Conservation (phyloP, 2,329 filamentous ascomycete genomes). For the Fusarium begoniae region DNA sequence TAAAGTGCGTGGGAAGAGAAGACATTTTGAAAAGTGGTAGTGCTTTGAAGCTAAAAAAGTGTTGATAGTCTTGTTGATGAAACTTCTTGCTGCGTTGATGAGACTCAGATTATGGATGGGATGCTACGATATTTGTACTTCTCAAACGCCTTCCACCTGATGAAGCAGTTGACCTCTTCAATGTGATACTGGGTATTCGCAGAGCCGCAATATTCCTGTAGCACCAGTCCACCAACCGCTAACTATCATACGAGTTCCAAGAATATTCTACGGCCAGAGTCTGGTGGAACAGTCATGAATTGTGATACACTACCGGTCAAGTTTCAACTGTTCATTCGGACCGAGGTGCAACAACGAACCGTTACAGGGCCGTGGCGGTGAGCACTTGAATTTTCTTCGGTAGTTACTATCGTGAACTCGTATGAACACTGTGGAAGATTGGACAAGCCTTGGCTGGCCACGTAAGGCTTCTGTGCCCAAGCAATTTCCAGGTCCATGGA, state of each 20-base stretch:
- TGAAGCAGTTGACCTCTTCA: not conserved
- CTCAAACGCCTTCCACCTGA: not conserved
- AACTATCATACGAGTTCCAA: not conserved
- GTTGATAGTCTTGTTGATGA: not conserved
- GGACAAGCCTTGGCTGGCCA: not conserved
- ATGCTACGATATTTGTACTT: not conserved
- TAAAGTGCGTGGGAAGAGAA: not conserved
- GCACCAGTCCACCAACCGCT: not conserved
- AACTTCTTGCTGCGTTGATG: accelerated
- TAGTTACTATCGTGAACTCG: not conserved
- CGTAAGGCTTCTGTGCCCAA: not conserved
- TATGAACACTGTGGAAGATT: not conserved
- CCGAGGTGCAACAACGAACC: not conserved
- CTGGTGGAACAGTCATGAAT: not conserved
- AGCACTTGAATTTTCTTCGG: not conserved
- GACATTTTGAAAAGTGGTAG: not conserved
- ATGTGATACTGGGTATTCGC: not conserved
- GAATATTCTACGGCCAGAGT: not conserved
- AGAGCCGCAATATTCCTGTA: not conserved
- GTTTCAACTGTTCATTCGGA: not conserved
- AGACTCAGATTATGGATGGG: accelerated
- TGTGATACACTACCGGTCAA: not conserved
- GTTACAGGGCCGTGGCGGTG: not conserved
- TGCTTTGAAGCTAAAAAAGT: accelerated
- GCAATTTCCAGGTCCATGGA: not conserved